These are phyloP conservation scores for Phlebiopsis flavidoalba DNA, from an alignment of 768 basidiomycete species.

Conservation along the genomic window DNA sequence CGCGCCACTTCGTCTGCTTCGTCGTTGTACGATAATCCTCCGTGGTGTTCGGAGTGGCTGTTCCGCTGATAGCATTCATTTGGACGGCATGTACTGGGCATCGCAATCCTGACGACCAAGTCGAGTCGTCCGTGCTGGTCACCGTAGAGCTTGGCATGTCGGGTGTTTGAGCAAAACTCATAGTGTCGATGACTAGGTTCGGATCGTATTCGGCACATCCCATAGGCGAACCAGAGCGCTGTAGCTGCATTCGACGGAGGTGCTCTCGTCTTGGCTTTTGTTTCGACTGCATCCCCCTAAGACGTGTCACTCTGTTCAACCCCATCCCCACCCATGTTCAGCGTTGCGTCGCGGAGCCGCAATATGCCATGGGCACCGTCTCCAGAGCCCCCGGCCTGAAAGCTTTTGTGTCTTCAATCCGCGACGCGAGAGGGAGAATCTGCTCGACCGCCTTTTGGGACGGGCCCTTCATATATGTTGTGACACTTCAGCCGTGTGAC, in stretches of 20 bases:
- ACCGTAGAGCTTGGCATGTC: constrained; percentile 7
- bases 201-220: constrained; percentile 14
- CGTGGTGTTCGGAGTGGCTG: too few relatives aligned
- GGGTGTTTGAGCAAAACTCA: constrained; percentile 23
- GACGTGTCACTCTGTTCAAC: not conserved
- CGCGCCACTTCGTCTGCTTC: not conserved
- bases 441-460: constrained; percentile 13
- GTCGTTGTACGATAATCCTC: not conserved
- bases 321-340: not conserved
- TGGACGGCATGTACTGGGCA: not conserved
- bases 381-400: not conserved
- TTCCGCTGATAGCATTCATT: not conserved
- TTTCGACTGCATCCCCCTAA: not conserved
- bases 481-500: too few relatives aligned
- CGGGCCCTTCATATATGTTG: not conserved
- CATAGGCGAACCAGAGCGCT: not conserved
- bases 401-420: constrained; percentile 13
- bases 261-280: not conserved
- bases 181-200: constrained; percentile 21
- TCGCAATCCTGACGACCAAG: not conserved
- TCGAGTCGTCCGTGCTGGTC: not conserved
- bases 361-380: not conserved
- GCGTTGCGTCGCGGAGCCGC: not conserved
- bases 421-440: constrained; percentile 22
- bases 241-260: not conserved